These are phyloP conservation scores for Tolypocladium inflatum DNA, from an alignment of 2,329 filamentous ascomycete species.

Conservation along the genomic window DNA sequence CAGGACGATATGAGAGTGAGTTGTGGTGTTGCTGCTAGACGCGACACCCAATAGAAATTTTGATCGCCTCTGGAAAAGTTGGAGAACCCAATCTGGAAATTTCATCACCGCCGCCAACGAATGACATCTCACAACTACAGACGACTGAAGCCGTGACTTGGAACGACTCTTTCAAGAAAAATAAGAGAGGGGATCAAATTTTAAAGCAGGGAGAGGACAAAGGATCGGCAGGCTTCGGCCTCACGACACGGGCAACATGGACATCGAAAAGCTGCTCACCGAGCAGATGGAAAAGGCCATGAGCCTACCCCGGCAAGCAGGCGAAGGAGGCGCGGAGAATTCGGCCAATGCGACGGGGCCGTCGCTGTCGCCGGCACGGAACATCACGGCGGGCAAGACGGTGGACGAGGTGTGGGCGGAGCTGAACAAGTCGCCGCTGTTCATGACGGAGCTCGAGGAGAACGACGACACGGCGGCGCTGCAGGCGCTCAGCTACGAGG, in stretches of 20 bases:
- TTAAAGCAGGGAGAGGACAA: constrained; percentile 2
- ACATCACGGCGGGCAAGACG: constrained; percentile 32
- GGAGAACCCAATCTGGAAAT: constrained; percentile 6
- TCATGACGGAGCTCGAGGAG: constrained; percentile 90
- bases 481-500: constrained; percentile 86
- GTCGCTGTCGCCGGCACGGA: constrained; percentile 35
- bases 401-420: constrained; percentile 47
- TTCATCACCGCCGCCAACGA: constrained; percentile 1
- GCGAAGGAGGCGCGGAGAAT: not conserved
- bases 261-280: constrained; percentile 33
- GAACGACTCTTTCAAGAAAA: not conserved
- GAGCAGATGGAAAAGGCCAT: constrained; percentile 28
- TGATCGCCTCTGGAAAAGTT: constrained; percentile 12
- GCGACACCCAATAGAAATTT: constrained; percentile 14
- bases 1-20: not conserved
- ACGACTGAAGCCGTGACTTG: not conserved
- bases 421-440: constrained; percentile 62
- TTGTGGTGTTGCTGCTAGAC: not conserved
- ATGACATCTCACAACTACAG: not conserved
- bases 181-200: not conserved
- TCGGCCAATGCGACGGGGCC: constrained; percentile 23
- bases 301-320: constrained; percentile 8
- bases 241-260: constrained; percentile 12
- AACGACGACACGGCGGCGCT: constrained; percentile 81
- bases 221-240: not conserved